A percentile compares a stretch with the other conserved stretches of the same genome.
Evolutionary conservation across 495 filamentous ascomycete genomes (phyloP).

Genomic region (Polyplosphaeria fusca): DNA sequence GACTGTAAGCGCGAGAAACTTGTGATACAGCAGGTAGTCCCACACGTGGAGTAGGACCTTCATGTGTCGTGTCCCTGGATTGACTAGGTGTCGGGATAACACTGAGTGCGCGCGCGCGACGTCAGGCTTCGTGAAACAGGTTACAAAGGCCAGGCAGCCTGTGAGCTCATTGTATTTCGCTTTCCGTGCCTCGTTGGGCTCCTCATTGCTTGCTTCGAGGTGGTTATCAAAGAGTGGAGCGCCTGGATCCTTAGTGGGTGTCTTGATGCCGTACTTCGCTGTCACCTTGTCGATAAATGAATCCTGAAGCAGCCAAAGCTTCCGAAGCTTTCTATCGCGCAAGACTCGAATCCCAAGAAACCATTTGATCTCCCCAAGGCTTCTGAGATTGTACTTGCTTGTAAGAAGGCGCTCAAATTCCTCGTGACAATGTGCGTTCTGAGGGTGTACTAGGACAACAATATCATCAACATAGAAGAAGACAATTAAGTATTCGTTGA

Average conservation of each 20-base stretch:
- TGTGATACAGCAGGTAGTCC: neutral
- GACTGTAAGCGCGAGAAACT: neutral
- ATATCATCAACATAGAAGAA: conserved; percentile 27
- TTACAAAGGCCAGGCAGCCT: neutral
- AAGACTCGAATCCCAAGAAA: too few relatives aligned
- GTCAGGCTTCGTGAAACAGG: conserved; percentile 4
- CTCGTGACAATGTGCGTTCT: neutral
- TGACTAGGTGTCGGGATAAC: neutral
- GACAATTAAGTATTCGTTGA: conserved; percentile 7
- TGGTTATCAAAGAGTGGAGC: neutral
- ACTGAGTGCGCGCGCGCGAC: conserved; percentile 5
- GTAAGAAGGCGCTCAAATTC: neutral
- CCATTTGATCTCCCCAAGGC: too few relatives aligned
- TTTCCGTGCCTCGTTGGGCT: neutral
- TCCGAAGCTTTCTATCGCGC: neutral
- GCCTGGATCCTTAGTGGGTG: neutral
- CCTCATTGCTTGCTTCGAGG: neutral
- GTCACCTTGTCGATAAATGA: conserved; percentile 9
- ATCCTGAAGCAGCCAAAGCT: conserved; percentile 6
- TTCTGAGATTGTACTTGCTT: neutral
- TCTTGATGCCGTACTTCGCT: neutral
- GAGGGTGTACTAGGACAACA: conserved; percentile 5
- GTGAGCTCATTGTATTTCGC: too few relatives aligned
- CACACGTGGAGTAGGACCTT: neutral
- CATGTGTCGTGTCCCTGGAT: neutral